phyloP scores from a whole-genome alignment of 306 rosid genomes.

The Canavalia gladiata region DNA sequence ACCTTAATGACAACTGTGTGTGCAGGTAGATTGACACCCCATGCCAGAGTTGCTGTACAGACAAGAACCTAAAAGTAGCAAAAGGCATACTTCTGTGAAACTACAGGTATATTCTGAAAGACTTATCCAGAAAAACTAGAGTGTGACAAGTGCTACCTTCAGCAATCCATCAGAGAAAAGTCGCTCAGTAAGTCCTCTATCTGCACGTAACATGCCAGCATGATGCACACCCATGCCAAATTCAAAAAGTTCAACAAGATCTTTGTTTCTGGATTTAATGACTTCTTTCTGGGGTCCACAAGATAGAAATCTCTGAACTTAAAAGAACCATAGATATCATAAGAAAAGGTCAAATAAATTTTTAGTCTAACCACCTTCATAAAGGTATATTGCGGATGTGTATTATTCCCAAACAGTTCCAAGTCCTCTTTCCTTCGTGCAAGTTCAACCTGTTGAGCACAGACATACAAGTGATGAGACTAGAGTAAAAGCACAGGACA shows the following conservation, averaged over 20 bases:
- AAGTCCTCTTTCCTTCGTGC: constrained; percentile 75
- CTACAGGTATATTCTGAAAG: constrained; percentile 5
- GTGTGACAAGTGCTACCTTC: constrained; percentile 65
- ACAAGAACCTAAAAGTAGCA: constrained; percentile 82
- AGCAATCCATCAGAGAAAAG: constrained; percentile 93
- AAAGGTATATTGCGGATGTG: constrained; percentile 73
- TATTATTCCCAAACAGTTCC: constrained; percentile 74
- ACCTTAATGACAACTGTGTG: constrained; percentile 99
- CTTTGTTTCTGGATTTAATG: constrained; percentile 90
- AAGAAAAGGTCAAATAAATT: constrained; percentile 38
- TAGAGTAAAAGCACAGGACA: constrained; percentile 39
- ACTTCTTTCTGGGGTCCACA: constrained; percentile 81
- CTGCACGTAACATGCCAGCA: constrained; percentile 98
- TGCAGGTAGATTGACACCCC: constrained; percentile 99
- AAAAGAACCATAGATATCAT: constrained; percentile 30
- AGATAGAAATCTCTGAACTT: constrained; percentile 45
- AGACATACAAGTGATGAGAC: constrained; percentile 41
- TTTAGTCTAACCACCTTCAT: constrained; percentile 65
- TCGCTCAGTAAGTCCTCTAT: constrained; percentile 92
- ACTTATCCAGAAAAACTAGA: constrained; percentile 34
- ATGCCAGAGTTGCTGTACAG: constrained; percentile 97
- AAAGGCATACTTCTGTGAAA: constrained; percentile 41
- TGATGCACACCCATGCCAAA: constrained; percentile 93
- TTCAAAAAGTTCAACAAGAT: constrained; percentile 89
- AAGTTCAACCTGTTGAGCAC: constrained; percentile 77